Evolutionary conservation across 306 rosid species (phyloP).

Genomic region (Alnus glutinosa): DNA sequence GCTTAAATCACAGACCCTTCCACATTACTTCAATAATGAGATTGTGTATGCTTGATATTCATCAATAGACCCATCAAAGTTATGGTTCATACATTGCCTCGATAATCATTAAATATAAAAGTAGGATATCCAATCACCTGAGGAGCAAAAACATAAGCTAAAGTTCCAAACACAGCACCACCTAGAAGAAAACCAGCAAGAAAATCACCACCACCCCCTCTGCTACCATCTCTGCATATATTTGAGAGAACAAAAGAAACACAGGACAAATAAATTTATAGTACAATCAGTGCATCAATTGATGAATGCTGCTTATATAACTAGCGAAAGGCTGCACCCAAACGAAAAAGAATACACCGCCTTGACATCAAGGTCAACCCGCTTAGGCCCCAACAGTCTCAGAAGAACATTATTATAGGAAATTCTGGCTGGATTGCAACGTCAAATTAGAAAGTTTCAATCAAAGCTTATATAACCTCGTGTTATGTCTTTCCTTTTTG

Average conservation of each 20-base stretch:
- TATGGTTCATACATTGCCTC: constrained; percentile 8
- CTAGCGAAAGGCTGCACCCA: not conserved
- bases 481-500: not conserved
- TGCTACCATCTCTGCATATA: constrained; percentile 53
- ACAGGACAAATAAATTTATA: constrained; percentile 8
- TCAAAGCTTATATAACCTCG: not conserved
- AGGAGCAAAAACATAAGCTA: constrained; percentile 86
- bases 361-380: not conserved
- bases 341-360: not conserved
- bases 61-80: constrained; percentile 6
- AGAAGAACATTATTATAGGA: no score
- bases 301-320: not conserved
- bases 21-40: not conserved
- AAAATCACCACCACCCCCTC: constrained; percentile 81
- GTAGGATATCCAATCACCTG: constrained; percentile 62
- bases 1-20: not conserved
- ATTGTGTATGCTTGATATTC: not conserved
- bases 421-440: no score
- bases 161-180: constrained; percentile 84
- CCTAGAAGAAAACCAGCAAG: constrained; percentile 85
- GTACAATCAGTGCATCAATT: constrained; percentile 9
- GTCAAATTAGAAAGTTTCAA: not conserved
- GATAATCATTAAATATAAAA: constrained; percentile 15
- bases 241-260: constrained; percentile 21
- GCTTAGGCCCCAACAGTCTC: not conserved